Conservation (phyloP, 441 rosid species). For the Codiaeum variegatum region DNA sequence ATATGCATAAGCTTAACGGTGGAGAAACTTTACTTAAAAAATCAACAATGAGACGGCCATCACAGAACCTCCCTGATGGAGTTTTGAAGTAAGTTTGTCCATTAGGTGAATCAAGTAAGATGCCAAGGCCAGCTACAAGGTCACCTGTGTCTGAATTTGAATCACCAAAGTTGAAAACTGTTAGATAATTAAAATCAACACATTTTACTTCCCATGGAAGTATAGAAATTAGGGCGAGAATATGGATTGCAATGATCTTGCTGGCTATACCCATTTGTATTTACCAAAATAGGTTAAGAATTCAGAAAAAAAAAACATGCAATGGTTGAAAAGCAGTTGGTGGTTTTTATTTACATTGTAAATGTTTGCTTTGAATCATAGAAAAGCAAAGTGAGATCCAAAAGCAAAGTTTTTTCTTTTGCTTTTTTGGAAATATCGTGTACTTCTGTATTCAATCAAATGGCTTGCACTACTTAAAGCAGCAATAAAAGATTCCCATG, state of each 20-base stretch:
- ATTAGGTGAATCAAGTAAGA: conserved; percentile 32
- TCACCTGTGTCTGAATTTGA: conserved; percentile 48
- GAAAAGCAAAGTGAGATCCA: conserved; percentile 25
- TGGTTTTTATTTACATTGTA: conserved; percentile 16
- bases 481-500: background rate
- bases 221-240: conserved; percentile 21
- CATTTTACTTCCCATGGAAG: conserved; percentile 27
- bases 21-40: conserved; percentile 43
- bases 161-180: conserved; percentile 52
- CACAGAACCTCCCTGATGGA: conserved; percentile 36
- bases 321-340: background rate
- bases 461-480: background rate
- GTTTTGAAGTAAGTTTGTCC: conserved; percentile 35
- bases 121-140: conserved; percentile 33
- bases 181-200: conserved; percentile 42
- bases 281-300: background rate
- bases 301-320: background rate
- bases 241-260: conserved; percentile 8
- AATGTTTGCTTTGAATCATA: conserved; percentile 34
- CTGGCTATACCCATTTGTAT: conserved; percentile 24
- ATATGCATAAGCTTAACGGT: background rate
- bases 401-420: conserved; percentile 30
- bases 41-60: conserved; percentile 45
- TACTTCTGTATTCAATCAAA: conserved; percentile 19
- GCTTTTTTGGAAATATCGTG: background rate